A percentile compares a stretch with the other conserved stretches of the same genome.
Evolutionary conservation across 257 asterid species (phyloP).

Genomic region (Asclepias syriaca): DNA sequence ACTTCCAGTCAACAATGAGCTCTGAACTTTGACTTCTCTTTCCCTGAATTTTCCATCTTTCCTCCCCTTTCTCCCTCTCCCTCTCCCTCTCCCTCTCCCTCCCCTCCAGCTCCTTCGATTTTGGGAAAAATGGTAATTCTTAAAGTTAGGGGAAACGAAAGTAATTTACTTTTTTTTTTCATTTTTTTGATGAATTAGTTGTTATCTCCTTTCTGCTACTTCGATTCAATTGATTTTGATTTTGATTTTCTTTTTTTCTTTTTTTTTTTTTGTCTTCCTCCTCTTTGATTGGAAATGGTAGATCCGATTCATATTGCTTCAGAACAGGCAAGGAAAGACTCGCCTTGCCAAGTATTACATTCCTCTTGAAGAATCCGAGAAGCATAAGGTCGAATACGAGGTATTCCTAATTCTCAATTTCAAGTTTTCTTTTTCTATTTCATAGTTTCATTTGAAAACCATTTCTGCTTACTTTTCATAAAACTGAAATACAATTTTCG

Average conservation of each 20-base stretch:
- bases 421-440: not conserved
- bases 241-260: too few relatives aligned
- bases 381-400: constrained; percentile 97
- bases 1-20: not conserved
- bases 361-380: constrained; percentile 99
- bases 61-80: not conserved
- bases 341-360: constrained; percentile 92
- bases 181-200: not conserved
- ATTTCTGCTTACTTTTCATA: constrained; percentile 4
- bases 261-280: not conserved
- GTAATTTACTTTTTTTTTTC: not conserved
- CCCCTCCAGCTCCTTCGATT: not conserved
- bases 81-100: too few relatives aligned
- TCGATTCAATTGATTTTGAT: not conserved
- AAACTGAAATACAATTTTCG: not conserved
- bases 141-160: not conserved
- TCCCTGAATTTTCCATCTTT: constrained; percentile 14
- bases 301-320: constrained; percentile 96
- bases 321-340: constrained; percentile 96
- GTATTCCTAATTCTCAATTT: constrained; percentile 26
- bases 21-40: constrained; percentile 18
- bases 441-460: not conserved
- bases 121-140: constrained; percentile 18
- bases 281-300: constrained; percentile 28
- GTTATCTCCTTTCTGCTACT: not conserved